These are phyloP conservation scores for Cornus kousa DNA, from an alignment of 148 eudicot genomes.

Conservation along the genomic window DNA sequence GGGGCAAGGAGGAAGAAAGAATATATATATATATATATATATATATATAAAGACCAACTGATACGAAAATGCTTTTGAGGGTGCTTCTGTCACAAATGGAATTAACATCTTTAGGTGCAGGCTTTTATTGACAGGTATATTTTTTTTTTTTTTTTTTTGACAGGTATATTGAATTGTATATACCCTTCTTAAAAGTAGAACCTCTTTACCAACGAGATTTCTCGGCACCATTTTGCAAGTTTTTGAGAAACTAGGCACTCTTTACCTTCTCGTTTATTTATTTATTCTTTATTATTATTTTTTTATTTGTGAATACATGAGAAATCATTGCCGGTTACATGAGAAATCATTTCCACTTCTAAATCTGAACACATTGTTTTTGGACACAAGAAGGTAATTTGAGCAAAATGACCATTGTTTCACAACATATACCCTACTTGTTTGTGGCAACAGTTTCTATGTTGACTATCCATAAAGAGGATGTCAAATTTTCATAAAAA, in stretches of 20 bases:
- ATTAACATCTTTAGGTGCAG: background rate
- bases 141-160: background rate
- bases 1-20: background rate
- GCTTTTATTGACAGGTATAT: background rate
- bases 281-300: background rate
- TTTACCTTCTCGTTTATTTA: no score
- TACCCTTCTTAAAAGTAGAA: no score
- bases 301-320: no score
- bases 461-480: background rate
- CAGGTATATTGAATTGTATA: no score
- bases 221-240: no score
- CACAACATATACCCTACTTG: background rate
- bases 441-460: background rate
- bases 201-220: no score
- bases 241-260: no score
- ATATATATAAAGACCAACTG: background rate
- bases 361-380: background rate
- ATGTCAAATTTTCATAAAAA: background rate
- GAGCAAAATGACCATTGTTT: slow-evolving; percentile 3
- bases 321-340: background rate
- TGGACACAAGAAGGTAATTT: background rate
- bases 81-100: background rate
- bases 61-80: background rate
- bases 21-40: background rate
- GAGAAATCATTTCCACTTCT: background rate